Percentiles rank a stretch among this genome's conserved stretches.
Conservation (phyloP, 2,329 filamentous ascomycete species). For the Cercospora citrullina region DNA sequence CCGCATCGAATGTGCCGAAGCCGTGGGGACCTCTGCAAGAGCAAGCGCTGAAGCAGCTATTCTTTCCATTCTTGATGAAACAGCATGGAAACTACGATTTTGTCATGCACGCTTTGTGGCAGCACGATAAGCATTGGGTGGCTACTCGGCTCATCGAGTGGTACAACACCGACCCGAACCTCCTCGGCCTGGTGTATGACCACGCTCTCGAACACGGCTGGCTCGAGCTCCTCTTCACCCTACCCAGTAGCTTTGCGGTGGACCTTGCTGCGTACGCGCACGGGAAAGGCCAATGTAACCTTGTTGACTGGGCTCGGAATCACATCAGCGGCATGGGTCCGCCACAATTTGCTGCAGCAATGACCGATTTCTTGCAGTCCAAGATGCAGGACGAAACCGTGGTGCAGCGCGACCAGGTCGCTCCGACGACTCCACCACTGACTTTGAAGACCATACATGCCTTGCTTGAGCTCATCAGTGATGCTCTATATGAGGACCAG, state of each 20-base stretch:
- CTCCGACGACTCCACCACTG: conserved; percentile 69
- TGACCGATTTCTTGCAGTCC: conserved; percentile 79
- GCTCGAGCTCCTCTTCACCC: conserved; percentile 76
- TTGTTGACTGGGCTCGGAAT: conserved; percentile 76
- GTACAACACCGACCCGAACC: conserved; percentile 68
- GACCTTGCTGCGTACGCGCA: conserved; percentile 86
- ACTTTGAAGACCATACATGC: conserved; percentile 82
- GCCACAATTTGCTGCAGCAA: conserved; percentile 64
- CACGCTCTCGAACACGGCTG: conserved; percentile 80
- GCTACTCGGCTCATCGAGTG: conserved; percentile 74
- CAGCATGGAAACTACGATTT: conserved; percentile 78
- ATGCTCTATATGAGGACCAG: conserved; percentile 62
- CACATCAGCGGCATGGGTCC: conserved; percentile 50
- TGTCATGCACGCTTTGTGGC: conserved; percentile 88
- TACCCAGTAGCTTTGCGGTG: conserved; percentile 80
- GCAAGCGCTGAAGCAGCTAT: conserved; percentile 73
- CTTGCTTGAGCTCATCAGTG: conserved; percentile 72
- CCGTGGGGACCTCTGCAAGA: conserved; percentile 74
- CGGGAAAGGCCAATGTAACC: conserved; percentile 74
- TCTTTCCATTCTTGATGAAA: conserved; percentile 81
- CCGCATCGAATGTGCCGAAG: conserved; percentile 73
- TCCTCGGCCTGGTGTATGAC: conserved; percentile 70
- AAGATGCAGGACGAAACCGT: conserved; percentile 80
- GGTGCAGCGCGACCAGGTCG: conserved; percentile 69
- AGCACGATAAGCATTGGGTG: conserved; percentile 85